Percentiles rank a stretch among this genome's conserved stretches.
These are phyloP conservation scores for Fusarium sp. DNA, from an alignment of 2,329 filamentous ascomycete genomes.

Conservation along the genomic window DNA sequence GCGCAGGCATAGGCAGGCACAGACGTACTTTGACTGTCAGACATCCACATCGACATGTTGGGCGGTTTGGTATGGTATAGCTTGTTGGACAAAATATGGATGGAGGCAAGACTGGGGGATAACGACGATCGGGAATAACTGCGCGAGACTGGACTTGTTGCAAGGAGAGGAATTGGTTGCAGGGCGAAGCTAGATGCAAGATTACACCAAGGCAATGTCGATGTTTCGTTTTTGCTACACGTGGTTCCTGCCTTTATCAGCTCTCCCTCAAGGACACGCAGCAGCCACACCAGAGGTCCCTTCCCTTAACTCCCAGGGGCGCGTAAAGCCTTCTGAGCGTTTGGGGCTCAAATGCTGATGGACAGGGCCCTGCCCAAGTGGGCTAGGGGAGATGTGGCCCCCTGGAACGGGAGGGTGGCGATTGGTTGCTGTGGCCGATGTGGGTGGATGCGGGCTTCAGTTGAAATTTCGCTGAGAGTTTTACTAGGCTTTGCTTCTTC, in stretches of 20 bases:
- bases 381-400: slow-evolving; percentile 12
- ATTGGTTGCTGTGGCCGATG: slow-evolving; percentile 34
- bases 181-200: slow-evolving; percentile 28
- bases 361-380: slow-evolving; percentile 31
- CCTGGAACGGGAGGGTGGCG: slow-evolving; percentile 21
- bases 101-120: background rate
- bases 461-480: slow-evolving; percentile 37
- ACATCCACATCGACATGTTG: slow-evolving; percentile 85
- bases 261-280: slow-evolving; percentile 29
- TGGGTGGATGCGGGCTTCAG: slow-evolving; percentile 25
- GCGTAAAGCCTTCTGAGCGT: slow-evolving; percentile 20
- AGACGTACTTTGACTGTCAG: slow-evolving; percentile 88
- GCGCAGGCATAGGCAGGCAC: slow-evolving; percentile 12
- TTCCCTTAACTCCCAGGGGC: slow-evolving; percentile 29
- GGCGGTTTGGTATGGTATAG: slow-evolving; percentile 27
- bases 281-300: background rate
- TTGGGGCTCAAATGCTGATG: slow-evolving; percentile 21
- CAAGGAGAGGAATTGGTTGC: slow-evolving; percentile 16
- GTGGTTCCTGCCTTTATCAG: slow-evolving; percentile 21
- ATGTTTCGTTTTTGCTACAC: slow-evolving; percentile 34
- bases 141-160: background rate
- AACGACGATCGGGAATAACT: background rate
- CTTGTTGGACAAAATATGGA: slow-evolving; percentile 2
- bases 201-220: slow-evolving; percentile 17
- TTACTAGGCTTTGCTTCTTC: slow-evolving; percentile 14